Base-by-base conservation (phyloP, 805 yeast species). In the Zygoascus flipseniorum region DNA sequence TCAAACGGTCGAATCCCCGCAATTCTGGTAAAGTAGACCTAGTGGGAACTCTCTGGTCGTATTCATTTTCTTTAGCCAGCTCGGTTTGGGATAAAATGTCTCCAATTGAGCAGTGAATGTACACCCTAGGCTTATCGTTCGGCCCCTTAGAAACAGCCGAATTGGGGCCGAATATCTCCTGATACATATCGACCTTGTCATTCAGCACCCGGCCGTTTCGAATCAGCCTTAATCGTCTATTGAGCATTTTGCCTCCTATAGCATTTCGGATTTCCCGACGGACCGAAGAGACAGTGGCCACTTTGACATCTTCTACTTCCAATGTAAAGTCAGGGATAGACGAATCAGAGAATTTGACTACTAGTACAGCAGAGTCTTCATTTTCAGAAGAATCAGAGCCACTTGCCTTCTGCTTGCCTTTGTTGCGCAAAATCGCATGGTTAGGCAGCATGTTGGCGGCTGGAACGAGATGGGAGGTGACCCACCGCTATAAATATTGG, bases 1-100 rank as follows among this genome's bases (percentile, higher is more conserved):
- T 74, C 51, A 90, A 72, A 43, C 97, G 70, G 66, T 90, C 97
- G 66, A 90, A 88, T 1, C 97, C 97, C 14, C 83, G 78, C 2
- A 84, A 82, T 13, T 88, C 89, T 1, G 87, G 88, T 1, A 76
- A 65, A 0, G 86, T 81, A 2, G 78, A 67, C 48, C 71, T 70
- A 32, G 71, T 72, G 18, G 81, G 85, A 9, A 76, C 78, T n/a
- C 56, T 57, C 26, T 47, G 56, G 62, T 85, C 90, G 50, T 79
- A 60, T 50, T 76, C 77, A 49, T 76, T 80, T 60, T 86, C 95
- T 45, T 78, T 72, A 1, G 70, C 73, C 31, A 87, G 67, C 62
- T 85, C 87, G 14, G 74, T 78, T 0, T 69, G 63, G 0, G 79
- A 71, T 43, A 86, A 62, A 13, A 73, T 76, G 35, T 80, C 89